Evolutionary conservation across 2,329 filamentous ascomycete genomes (phyloP).

Genomic region (Exophiala aquamarina): DNA sequence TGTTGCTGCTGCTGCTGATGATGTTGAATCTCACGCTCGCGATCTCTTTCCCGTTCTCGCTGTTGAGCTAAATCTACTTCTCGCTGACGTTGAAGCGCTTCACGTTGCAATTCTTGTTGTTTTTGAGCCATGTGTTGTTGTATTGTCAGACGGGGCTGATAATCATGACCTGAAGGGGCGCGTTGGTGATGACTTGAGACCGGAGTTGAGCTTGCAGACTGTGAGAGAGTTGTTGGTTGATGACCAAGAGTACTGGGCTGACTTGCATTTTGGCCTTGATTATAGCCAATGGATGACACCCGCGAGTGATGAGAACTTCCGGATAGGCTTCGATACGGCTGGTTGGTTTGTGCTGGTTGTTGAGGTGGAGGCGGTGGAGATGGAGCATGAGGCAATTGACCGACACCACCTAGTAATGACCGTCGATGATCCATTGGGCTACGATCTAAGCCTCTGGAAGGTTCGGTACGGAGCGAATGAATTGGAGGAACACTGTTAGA

Average conservation of each 20-base stretch:
- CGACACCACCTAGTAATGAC: slow-evolving; percentile 18
- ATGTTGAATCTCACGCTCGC: slow-evolving; percentile 22
- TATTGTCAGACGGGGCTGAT: slow-evolving; percentile 22
- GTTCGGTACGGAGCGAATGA: slow-evolving; percentile 16
- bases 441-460: slow-evolving; percentile 17
- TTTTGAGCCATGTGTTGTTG: slow-evolving; percentile 26
- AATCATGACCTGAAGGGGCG: slow-evolving; percentile 18
- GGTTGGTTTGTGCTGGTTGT: slow-evolving; percentile 10
- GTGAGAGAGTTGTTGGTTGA: slow-evolving; percentile 19
- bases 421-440: slow-evolving; percentile 22
- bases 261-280: slow-evolving; percentile 8
- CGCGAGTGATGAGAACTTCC: slow-evolving; percentile 23
- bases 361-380: slow-evolving; percentile 28
- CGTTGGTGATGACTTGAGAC: slow-evolving; percentile 26
- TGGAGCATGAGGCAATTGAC: slow-evolving; percentile 20
- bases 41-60: slow-evolving; percentile 19
- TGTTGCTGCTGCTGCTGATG: slow-evolving; percentile 10
- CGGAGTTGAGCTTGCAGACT: slow-evolving; percentile 26
- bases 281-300: slow-evolving; percentile 21
- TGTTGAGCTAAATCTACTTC: slow-evolving; percentile 17
- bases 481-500: slow-evolving; percentile 9
- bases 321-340: slow-evolving; percentile 19
- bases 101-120: slow-evolving; percentile 25
- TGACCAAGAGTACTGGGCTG: slow-evolving; percentile 11
- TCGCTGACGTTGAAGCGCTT: slow-evolving; percentile 20